Evolutionary conservation across 306 rosid genomes (phyloP).

Genomic region (Senna tora): DNA sequence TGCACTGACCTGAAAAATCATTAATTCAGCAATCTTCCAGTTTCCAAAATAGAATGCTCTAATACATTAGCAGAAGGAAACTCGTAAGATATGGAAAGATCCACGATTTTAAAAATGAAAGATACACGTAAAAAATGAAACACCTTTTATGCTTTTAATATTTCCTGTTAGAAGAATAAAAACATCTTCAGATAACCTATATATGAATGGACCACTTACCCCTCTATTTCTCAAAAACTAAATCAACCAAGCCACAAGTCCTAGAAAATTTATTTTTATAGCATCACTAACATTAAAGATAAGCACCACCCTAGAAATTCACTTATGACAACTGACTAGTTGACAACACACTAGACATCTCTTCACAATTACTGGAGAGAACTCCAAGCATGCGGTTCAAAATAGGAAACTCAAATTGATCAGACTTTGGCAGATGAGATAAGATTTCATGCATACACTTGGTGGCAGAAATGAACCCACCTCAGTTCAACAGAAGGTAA

Average conservation of each 20-base stretch:
- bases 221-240: not conserved
- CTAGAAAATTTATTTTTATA: not conserved
- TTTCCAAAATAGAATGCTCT: slow-evolving; percentile 16
- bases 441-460: not conserved
- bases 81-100: not conserved
- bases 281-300: not conserved
- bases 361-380: not conserved
- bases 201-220: not conserved
- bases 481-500: slow-evolving; percentile 12
- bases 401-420: not conserved
- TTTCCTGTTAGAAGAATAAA: slow-evolving; percentile 1
- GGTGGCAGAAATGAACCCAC: not conserved
- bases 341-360: slow-evolving; percentile 13
- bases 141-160: not conserved
- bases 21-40: not conserved
- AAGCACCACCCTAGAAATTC: not conserved
- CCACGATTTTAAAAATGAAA: not conserved
- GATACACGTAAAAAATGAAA: not conserved
- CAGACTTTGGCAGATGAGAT: not conserved
- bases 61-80: slow-evolving; percentile 11
- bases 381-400: not conserved
- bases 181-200: not conserved
- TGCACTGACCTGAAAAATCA: slow-evolving; percentile 18
- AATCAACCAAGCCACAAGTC: not conserved
- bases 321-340: slow-evolving; percentile 17